Evolutionary conservation across 2,329 filamentous ascomycete genomes (phyloP).

Genomic region (Neofusicoccum ribis): DNA sequence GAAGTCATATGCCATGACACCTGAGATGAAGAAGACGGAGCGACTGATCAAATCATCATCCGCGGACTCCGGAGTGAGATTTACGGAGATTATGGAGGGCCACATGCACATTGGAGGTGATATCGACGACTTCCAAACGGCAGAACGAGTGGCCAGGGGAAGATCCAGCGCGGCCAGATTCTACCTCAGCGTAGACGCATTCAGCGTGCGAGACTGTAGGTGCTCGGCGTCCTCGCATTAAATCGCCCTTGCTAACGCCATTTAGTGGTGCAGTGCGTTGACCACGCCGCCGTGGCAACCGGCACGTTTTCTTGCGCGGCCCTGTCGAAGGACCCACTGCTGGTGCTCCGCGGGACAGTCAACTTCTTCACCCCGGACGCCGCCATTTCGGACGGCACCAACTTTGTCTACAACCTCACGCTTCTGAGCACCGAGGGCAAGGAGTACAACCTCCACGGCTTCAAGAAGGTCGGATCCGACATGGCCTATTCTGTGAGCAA

Average conservation of each 20-base stretch:
- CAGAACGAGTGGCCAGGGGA: constrained; percentile 20
- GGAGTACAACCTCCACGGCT: constrained; percentile 60
- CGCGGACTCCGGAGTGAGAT: constrained; percentile 53
- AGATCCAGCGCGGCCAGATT: constrained; percentile 21
- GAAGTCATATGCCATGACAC: not conserved
- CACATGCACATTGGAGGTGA: constrained; percentile 53
- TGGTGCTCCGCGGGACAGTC: constrained; percentile 60
- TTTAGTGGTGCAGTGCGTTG: constrained; percentile 26
- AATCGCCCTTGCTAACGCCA: not conserved
- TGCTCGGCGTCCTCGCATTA: not conserved
- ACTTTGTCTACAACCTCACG: constrained; percentile 63
- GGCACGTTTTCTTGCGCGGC: constrained; percentile 59
- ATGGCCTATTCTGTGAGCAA: constrained; percentile 56
- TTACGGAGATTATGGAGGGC: constrained; percentile 66
- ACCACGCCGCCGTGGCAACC: constrained; percentile 56
- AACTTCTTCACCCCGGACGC: constrained; percentile 57
- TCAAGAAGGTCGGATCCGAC: constrained; percentile 62
- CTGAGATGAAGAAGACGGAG: not conserved
- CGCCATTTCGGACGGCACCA: constrained; percentile 58
- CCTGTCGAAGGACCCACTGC: constrained; percentile 50
- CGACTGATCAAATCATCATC: constrained; percentile 23
- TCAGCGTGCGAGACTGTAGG: constrained; percentile 3
- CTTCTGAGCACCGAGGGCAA: constrained; percentile 57
- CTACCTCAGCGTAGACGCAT: constrained; percentile 25
- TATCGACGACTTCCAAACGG: constrained; percentile 53